Base-by-base conservation (phyloP, 148 eudicot species). In the Camellia japonica region DNA sequence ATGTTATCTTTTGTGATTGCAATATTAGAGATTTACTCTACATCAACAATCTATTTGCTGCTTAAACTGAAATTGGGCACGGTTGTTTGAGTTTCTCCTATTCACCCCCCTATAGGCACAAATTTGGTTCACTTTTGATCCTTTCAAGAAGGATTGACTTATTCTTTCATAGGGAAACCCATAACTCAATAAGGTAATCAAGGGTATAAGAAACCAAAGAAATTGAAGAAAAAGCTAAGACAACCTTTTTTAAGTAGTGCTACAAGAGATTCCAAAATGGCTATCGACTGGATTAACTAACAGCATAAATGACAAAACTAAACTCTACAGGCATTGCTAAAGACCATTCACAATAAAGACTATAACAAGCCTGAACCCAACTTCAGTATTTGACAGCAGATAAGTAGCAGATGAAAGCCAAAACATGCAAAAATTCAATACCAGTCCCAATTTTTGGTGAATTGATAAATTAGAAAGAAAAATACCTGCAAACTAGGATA, bases 401-500 rank as follows among this genome's bases (percentile, higher is more conserved):
- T 68, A 68, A 49, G 49, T 1, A 19, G 78, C 68, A 3, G 43
- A 75, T 46, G 41, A 61, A 19, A 7, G 43, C 75, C 43, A 10
- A 15, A 59, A 38, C 65, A 0, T 52, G 14, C 18, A 46, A 42
- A 59, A 16, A 38, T 73, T 73, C 10, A 18, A 19, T 46, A 63
- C 19, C 16, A 63, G 46, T n/a, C 16, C 9, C 44, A 30, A 20
- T 43, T 42, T 43, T 41, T 3, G 9, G 30, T 9, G 47, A 69
- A 70, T 54, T 65, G 14, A 41, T 0, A 63, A 64, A 54, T 5
- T 6, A 63, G 15, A 82, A 18, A 80, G 55, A 18, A 58, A 78
- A 83, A 71, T 85, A 96, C 99, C 97, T 92, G 96, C 15, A 67
- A 0, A 82, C 86, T 79, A 20, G 88, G 6, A 83, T 97, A 97